Conservation (phyloP, 2,329 filamentous ascomycete species). For the Hysterium pulicare region DNA sequence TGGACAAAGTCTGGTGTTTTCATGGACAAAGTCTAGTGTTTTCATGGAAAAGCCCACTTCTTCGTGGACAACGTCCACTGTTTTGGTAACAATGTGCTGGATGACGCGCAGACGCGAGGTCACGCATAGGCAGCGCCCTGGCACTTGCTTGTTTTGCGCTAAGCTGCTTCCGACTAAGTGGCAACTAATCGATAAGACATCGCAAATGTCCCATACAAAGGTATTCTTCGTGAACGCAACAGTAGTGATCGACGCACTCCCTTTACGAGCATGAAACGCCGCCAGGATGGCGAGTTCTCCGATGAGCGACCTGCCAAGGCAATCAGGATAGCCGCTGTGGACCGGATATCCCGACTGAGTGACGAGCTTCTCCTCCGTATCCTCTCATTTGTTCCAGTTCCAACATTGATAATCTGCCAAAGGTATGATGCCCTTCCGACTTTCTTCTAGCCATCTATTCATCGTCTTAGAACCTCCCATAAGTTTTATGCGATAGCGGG, state of each 20-base stretch:
- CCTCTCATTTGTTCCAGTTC: conserved; percentile 69
- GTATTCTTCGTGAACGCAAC: too few relatives aligned
- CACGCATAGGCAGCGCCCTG: conserved; percentile 5
- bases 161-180: conserved; percentile 1
- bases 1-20: neutral
- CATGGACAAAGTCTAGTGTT: neutral
- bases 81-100: too few relatives aligned
- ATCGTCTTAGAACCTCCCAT: conserved; percentile 53
- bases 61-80: too few relatives aligned
- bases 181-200: conserved; percentile 1
- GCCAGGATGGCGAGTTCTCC: conserved; percentile 26
- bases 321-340: conserved; percentile 40
- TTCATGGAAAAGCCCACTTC: too few relatives aligned
- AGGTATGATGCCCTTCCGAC: conserved; percentile 48
- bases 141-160: too few relatives aligned
- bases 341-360: conserved; percentile 71
- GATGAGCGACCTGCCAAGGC: conserved; percentile 44
- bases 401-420: conserved; percentile 63
- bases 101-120: conserved; percentile 7
- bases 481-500: conserved; percentile 69
- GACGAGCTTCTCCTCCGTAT: conserved; percentile 87
- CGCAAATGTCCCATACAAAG: neutral
- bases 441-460: too few relatives aligned
- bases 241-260: too few relatives aligned
- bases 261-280: conserved; percentile 34